Evolutionary conservation across 495 filamentous ascomycete genomes (phyloP), one percentile per base, ranked within the genome.

Genomic region (Daldinia concentrica): DNA sequence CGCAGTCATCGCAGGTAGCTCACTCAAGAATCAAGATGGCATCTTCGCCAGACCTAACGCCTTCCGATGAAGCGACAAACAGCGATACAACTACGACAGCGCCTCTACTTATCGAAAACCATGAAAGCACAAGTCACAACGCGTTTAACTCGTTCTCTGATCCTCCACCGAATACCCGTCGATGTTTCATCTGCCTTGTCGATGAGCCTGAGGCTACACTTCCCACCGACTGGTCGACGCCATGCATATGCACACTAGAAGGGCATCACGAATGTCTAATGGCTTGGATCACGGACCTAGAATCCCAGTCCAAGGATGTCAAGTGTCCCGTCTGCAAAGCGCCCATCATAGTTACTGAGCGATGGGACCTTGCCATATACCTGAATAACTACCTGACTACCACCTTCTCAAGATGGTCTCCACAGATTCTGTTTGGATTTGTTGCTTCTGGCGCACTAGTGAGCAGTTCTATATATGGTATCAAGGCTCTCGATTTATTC

Each of bases 101-200:
- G 32, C 74, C 68, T 19, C 54, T 64, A 15, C 58, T 57, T 22
- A 12, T 36, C 48, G 71, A 76, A 24, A 64, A 12, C 32, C 63
- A 68, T 43, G 58, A 74, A 68, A 68, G 24, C 52, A 67, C 55
- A 73, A 80, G 50, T 73, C 32, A 26, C 6, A 45, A 51, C n/a
- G 1, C 24, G n/a, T 54, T 48, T 5, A 45, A 51, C n/a, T 3
- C 24, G n/a, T 54, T 48, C 7, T 72, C 62, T 17, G 73, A 58
- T 2, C 65, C 70, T 51, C 63, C 73, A 9, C 65, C 66, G 14
- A 74, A 80, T 66, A 78, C 90, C 27, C 89, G 88, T 36, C 90
- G 90, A 80, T 99, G 95, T 80, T 98, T 93, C 91, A 94, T 99
- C 74, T 99, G 95, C 82, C 92, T 95, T 74, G 86, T 86, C 59